These are phyloP conservation scores for Aspergillus intermedius DNA, from an alignment of 2,329 filamentous ascomycete species.

Conservation along the genomic window DNA sequence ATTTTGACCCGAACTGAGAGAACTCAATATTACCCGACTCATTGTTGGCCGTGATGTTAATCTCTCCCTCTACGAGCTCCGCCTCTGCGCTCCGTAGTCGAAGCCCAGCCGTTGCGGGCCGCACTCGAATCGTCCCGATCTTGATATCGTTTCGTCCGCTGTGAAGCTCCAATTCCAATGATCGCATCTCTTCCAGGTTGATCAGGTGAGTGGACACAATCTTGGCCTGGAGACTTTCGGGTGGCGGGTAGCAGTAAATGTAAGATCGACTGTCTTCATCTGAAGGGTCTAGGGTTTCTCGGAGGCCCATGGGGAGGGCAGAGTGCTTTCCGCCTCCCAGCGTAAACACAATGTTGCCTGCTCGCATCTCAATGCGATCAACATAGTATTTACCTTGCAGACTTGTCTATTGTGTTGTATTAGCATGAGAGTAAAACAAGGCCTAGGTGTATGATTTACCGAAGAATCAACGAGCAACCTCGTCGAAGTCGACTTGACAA, in stretches of 20 bases:
- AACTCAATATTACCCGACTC: slow-evolving; percentile 45
- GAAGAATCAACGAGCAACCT: slow-evolving; percentile 46
- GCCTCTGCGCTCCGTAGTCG: slow-evolving; percentile 50
- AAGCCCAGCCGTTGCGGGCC: slow-evolving; percentile 55
- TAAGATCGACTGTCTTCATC: slow-evolving; percentile 50
- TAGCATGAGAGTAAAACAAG: neutral
- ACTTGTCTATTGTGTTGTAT: slow-evolving; percentile 22
- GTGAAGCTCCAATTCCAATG: slow-evolving; percentile 64
- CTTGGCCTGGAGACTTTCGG: slow-evolving; percentile 61
- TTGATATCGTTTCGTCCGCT: slow-evolving; percentile 66
- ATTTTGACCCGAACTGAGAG: slow-evolving; percentile 21
- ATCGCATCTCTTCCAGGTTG: slow-evolving; percentile 71
- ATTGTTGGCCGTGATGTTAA: slow-evolving; percentile 36
- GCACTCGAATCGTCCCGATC: slow-evolving; percentile 46
- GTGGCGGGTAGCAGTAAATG: slow-evolving; percentile 66
- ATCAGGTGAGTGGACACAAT: slow-evolving; percentile 63
- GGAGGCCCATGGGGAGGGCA: slow-evolving; percentile 29
- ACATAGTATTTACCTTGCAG: slow-evolving; percentile 66
- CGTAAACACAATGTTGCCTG: slow-evolving; percentile 35
- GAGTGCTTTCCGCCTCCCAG: slow-evolving; percentile 23
- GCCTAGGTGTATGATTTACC: slow-evolving; percentile 24
- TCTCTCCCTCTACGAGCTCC: slow-evolving; percentile 36
- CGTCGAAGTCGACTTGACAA: slow-evolving; percentile 51
- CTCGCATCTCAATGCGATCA: slow-evolving; percentile 59
- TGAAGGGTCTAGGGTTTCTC: slow-evolving; percentile 25